phyloP scores from a whole-genome alignment of 2,329 filamentous ascomycete genomes.

The Cytospora leucostoma region DNA sequence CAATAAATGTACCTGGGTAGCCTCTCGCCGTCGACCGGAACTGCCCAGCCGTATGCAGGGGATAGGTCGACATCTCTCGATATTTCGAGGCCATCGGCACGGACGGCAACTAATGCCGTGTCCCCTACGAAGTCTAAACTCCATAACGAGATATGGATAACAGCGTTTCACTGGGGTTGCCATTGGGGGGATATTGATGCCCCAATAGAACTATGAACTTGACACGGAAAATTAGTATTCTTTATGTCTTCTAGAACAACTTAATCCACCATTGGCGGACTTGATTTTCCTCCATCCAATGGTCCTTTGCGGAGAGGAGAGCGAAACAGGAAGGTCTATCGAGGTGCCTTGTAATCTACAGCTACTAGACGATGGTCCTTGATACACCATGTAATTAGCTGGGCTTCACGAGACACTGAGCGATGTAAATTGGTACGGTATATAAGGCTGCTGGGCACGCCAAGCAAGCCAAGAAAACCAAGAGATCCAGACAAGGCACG shows the following conservation, averaged over 20 bases:
- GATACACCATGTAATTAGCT: neutral
- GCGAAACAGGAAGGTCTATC: neutral
- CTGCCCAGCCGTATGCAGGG: neutral
- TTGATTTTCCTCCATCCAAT: constrained; percentile 6
- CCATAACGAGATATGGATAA: neutral
- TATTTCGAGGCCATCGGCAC: neutral
- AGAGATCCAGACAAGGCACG: constrained; percentile 5
- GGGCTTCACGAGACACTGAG: neutral
- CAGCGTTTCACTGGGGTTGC: neutral
- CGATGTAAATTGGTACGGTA: neutral
- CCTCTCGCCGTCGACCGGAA: neutral
- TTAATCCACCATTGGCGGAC: constrained; percentile 14
- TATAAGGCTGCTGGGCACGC: constrained; percentile 14
- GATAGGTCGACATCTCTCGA: neutral
- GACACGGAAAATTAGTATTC: neutral
- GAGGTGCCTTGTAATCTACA: neutral
- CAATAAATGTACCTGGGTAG: neutral
- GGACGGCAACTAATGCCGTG: neutral
- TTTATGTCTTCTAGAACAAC: neutral
- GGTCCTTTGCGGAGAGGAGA: neutral
- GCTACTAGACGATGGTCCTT: neutral
- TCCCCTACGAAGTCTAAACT: too few species aligned
- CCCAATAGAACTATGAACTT: neutral
- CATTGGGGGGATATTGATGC: neutral
- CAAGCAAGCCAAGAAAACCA: constrained; percentile 8